A percentile compares a stretch with the other conserved stretches of the same genome.
Conservation (phyloP, 495 filamentous ascomycete genomes). For the Penicillium verhagenii region DNA sequence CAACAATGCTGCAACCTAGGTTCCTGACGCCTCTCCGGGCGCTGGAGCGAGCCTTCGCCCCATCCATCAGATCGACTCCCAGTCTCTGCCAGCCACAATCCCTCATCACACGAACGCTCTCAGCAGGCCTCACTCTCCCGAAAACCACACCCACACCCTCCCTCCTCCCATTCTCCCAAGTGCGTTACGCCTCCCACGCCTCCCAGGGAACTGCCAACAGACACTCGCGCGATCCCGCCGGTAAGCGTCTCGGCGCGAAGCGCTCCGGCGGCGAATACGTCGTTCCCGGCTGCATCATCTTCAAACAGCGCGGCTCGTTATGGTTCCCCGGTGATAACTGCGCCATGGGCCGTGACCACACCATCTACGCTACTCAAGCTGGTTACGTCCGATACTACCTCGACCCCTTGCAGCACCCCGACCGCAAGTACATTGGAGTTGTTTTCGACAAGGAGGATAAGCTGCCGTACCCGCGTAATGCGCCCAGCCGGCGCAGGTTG, state of each 20-base stretch:
- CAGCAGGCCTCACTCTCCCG: slow-evolving; percentile 30
- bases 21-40: slow-evolving; percentile 40
- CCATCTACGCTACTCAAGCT: slow-evolving; percentile 78
- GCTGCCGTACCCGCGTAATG: slow-evolving; percentile 73
- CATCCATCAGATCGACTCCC: slow-evolving; percentile 27
- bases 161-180: slow-evolving; percentile 39
- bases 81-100: slow-evolving; percentile 25
- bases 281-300: slow-evolving; percentile 94
- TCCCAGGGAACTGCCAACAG: slow-evolving; percentile 83
- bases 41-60: slow-evolving; percentile 38
- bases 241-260: slow-evolving; percentile 94
- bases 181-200: slow-evolving; percentile 80
- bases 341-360: slow-evolving; percentile 93
- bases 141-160: slow-evolving; percentile 28
- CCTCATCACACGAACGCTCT: slow-evolving; percentile 40
- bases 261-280: slow-evolving; percentile 89
- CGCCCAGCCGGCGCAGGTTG: slow-evolving; percentile 61
- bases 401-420: slow-evolving; percentile 74
- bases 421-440: slow-evolving; percentile 88
- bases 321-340: slow-evolving; percentile 96
- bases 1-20: slow-evolving; percentile 43
- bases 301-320: slow-evolving; percentile 88
- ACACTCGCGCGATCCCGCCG: slow-evolving; percentile 77
- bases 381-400: slow-evolving; percentile 97
- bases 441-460: slow-evolving; percentile 68